Evolutionary conservation across 805 yeast genomes (phyloP), one percentile per base, ranked within the genome.

Genomic region (Candida chauliodis): DNA sequence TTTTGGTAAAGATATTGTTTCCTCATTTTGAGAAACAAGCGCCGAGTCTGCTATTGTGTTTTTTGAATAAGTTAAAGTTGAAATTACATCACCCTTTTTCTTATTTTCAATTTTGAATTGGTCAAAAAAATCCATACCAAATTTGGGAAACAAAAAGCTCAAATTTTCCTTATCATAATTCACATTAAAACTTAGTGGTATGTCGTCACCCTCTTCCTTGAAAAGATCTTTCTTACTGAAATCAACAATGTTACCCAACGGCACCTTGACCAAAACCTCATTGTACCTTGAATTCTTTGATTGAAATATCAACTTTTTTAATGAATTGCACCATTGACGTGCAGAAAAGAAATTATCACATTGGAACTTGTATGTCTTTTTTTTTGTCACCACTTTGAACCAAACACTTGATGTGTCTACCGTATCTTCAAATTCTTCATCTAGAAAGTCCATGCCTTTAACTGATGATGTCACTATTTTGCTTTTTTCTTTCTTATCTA

Each of bases 281-380:
- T 81, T 81, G 10, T 81, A 81, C 17, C 86, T 84, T 38, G 84
- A 71, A 28, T 83, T 73, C 1, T 89, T 71, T 14, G 58, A 47
- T 37, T 58, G 59, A 59, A 91, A 91, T 2, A 87, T 78, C 37
- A 82, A 81, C 50, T 84, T 87, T 46, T 84, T 85, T 30, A 91
- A 59, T 8, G 73, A 63, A 37, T 81, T 79, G 32, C 77, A 81
- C 98, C 98, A 91, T 13, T 81, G 75, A 42, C 84, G 71, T 0
- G 97, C 97, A 5, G 81, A 64, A 44, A 71, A 78, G 11, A 75
- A 60, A 17, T 83, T 79, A 51, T 90, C 96, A 2, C 95, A 84
- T 44, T 75, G 73, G 48, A 90, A 84, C 28, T 72, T 69, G 56
- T 81, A 81, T 0, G 76, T 70, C 45, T 77, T 39, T 21, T 71